Evolutionary conservation across 2,329 filamentous ascomycete species (phyloP), one percentile per base, ranked within the genome.

Genomic region (Paraphoma sp.): DNA sequence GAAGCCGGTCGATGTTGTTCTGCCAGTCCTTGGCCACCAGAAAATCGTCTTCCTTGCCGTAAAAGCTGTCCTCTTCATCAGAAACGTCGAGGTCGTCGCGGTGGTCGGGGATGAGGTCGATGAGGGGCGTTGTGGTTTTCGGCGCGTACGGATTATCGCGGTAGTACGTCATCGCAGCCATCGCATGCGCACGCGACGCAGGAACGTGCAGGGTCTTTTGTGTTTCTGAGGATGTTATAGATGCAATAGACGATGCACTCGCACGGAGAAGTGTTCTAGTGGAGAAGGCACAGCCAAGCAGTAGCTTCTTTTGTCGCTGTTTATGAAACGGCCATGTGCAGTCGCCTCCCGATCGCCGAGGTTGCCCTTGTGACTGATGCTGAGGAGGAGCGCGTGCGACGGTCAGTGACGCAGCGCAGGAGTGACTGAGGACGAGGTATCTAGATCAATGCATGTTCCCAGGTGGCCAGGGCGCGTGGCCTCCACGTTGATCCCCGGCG

Each of bases 61-160:
- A 77, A 65, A 74, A 75, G 41, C 65, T 64, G 29, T 75, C 71
- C 59, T 77, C 74, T 65, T 76, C 74, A 51, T 79, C 76, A 12
- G 76, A 73, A 45, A 77, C 75, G 58, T 76, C 74, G 55, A 75
- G 60, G 44, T 68, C 51, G 45, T 65, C 45, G 53, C 58, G 64
- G 46, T 68, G 52, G 54, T 67, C 56, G 33, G 70, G 67, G 38
- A 72, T 71, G 40, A 67, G 60, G 53, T 74, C 71, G 61, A 75
- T 68, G 63, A 74, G 69, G 23, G 66, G 66, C 9, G 55, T 60
- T 36, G 51, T 58, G 28, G 60, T 64, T 42, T 61, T 59, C 23
- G 53, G 52, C 53, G 60, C 58, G 42, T 58, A 52, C 45, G 55
- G 52, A 42, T 66, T 40, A 56, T 69, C 62, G 58, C 60, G 67